These are phyloP conservation scores for Phytophthora multivora DNA, from an alignment of 352 stramenopile genomes.

Conservation along the genomic window DNA sequence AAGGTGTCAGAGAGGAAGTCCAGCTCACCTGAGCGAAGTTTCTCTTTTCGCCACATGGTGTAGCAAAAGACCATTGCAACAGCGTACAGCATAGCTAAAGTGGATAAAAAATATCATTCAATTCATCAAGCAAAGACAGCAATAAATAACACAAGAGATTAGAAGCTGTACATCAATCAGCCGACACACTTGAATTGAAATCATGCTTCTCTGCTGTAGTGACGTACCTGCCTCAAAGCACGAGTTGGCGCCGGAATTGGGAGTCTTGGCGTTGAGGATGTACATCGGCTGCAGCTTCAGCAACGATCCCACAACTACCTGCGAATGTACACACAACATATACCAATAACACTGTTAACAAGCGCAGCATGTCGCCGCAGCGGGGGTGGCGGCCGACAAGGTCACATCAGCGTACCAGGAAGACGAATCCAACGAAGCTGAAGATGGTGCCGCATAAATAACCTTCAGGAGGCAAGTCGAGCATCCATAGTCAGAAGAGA, in stretches of 20 bases:
- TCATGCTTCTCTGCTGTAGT: not conserved
- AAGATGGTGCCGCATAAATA: constrained; percentile 84
- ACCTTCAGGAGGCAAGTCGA: constrained; percentile 27
- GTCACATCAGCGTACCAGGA: constrained; percentile 51
- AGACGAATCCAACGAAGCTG: constrained; percentile 78
- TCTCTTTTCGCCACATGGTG: constrained; percentile 62
- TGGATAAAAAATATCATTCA: not conserved
- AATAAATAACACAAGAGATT: constrained; percentile 11
- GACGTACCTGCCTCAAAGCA: constrained; percentile 80
- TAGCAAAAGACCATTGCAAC: constrained; percentile 52
- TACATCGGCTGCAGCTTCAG: constrained; percentile 80
- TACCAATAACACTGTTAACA: not conserved
- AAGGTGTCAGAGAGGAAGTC: constrained; percentile 49
- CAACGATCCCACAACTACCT: constrained; percentile 73
- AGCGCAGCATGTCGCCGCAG: not conserved
- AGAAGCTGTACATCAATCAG: not conserved
- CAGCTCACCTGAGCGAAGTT: constrained; percentile 44
- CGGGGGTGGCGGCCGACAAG: constrained; percentile 10
- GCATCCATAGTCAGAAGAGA: constrained; percentile 3
- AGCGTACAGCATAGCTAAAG: constrained; percentile 60
- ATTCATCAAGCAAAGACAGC: not conserved
- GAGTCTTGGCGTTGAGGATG: constrained; percentile 73
- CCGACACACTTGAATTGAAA: not conserved
- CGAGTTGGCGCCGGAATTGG: constrained; percentile 69
- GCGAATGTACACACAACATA: not conserved